Base-by-base conservation (phyloP, 768 basidiomycete genomes). In the Boletus reticulatus region DNA sequence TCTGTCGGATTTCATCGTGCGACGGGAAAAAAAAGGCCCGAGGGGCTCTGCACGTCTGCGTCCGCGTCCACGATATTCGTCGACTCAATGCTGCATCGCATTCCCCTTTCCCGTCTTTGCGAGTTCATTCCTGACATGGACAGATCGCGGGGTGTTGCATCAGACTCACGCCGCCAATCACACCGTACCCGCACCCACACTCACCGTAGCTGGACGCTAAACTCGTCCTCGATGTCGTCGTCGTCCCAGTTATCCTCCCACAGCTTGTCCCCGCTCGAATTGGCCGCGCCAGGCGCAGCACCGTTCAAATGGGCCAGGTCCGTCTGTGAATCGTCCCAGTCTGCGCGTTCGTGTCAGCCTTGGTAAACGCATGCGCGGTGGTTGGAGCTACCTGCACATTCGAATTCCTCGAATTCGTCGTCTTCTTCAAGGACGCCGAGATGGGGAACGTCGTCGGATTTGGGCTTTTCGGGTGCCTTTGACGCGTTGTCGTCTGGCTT, bases 231-330 rank as follows among this genome's bases (percentile, higher is more conserved):
- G 58, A 97, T 87, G 73, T 98, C 96, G 74, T 99, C 97, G 64
- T 99, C 97, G 66, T 99, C 97, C 97, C 97, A 99, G 70, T 98
- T 98, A 64, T 98, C 97, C 77, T 99, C 97, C 97, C 97, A 99
- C 12, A 99, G 77, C 66, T 94, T 92, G 72, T 97, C 87, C 17
- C 90, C 89, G 41, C 87, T 87, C 34, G 88, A 88, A 63, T 85
- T 87, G 4, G 87, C 90, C 13, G 79, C 84, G 4, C 88, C 89
- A 3, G 89, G 87, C 5, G 85, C 82, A 3, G 84, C 80, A 19
- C 88, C 87, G 41, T 82, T 84, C 43, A 93, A 75, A 67, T 92
- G 88, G 14, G 88, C 87, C 24, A 94, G 73, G 70, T 92, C 88
- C 3, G 92, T 94, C 63, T 91, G 79, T 0, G 88, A 84, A 67